Evolutionary conservation across 2,329 filamentous ascomycete genomes (phyloP).

Genomic region (Huntiella decipiens): DNA sequence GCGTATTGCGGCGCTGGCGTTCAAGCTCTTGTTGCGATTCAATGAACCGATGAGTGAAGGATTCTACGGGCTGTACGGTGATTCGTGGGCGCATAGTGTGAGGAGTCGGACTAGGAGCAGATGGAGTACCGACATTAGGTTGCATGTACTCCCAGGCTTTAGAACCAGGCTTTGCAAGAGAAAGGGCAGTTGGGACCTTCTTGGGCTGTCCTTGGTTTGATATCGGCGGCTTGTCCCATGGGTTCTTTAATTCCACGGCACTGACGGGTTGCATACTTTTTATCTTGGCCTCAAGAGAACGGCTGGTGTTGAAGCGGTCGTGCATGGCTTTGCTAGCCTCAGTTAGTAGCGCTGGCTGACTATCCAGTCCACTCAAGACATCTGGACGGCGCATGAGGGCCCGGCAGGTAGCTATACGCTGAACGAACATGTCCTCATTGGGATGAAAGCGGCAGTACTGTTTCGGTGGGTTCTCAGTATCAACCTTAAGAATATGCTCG

Average conservation of each 20-base stretch:
- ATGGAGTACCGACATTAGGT: constrained; percentile 5
- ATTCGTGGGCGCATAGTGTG: constrained; percentile 6
- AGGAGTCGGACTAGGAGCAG: constrained; percentile 9
- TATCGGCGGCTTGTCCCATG: too few species aligned
- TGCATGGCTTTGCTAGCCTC: too few species aligned
- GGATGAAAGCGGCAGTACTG: constrained; percentile 14
- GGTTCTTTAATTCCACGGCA: too few species aligned
- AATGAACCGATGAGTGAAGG: constrained; percentile 8
- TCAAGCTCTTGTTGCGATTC: constrained; percentile 2
- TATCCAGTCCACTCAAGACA: too few species aligned
- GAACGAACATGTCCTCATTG: background rate
- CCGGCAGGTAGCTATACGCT: background rate
- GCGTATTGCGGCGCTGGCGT: background rate
- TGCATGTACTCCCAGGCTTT: background rate
- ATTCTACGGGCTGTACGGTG: constrained; percentile 10
- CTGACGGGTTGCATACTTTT: too few species aligned
- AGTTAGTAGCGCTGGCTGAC: too few species aligned
- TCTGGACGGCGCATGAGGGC: too few species aligned
- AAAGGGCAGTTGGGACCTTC: background rate
- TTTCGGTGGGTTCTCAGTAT: constrained; percentile 29
- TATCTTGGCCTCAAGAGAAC: too few species aligned
- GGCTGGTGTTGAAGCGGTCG: too few species aligned
- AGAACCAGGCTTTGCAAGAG: background rate
- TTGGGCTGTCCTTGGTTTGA: background rate
- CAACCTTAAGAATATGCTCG: constrained; percentile 47